A percentile compares a stretch with the other conserved stretches of the same genome.
Conservation (phyloP, 108 stramenopile species). For the Fragilariopsis cylindrus region DNA sequence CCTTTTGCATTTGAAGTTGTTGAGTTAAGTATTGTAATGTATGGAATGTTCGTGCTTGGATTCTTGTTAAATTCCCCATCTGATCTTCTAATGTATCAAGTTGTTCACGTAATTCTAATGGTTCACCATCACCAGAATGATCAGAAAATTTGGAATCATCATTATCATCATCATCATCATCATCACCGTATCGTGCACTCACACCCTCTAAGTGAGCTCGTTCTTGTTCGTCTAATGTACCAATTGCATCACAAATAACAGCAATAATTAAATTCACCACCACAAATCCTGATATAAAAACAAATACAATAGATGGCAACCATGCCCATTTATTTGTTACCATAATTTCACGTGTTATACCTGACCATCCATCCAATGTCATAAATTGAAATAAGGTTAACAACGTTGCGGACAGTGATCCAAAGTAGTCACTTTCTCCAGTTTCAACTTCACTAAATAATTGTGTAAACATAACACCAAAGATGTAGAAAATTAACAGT, state of each 20-base stretch:
- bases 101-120: conserved; percentile 32
- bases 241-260: conserved; percentile 79
- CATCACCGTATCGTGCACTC: background rate
- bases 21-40: conserved; percentile 38
- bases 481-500: conserved; percentile 58
- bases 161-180: conserved; percentile 18
- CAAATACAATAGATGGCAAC: conserved; percentile 61
- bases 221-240: conserved; percentile 47
- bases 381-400: conserved; percentile 65
- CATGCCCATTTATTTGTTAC: conserved; percentile 59
- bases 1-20: conserved; percentile 37
- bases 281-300: conserved; percentile 74
- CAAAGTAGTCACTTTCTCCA: conserved; percentile 55
- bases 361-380: conserved; percentile 64
- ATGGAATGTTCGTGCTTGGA: conserved; percentile 45
- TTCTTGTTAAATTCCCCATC: conserved; percentile 37
- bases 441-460: conserved; percentile 47
- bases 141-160: conserved; percentile 13
- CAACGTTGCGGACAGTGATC: conserved; percentile 41
- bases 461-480: conserved; percentile 72
- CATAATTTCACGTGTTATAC: conserved; percentile 44
- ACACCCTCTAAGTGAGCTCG: conserved; percentile 55
- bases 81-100: conserved; percentile 35
- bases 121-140: background rate
- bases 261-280: conserved; percentile 82